Evolutionary conservation across 139 green algal species (phyloP).

Genomic region (Volvox africanus): DNA sequence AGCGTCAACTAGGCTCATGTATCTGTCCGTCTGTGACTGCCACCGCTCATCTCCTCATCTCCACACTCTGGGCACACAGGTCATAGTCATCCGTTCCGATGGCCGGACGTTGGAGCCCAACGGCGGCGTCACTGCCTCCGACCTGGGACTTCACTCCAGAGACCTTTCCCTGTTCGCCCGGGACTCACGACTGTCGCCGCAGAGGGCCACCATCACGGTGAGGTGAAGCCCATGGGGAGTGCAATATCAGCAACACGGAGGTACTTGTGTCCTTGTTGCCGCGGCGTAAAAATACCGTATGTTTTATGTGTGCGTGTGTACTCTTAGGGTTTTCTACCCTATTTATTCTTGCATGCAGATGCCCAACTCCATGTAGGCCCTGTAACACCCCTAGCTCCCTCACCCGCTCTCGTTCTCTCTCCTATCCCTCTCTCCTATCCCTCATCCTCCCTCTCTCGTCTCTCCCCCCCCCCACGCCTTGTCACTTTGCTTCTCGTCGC

Average conservation of each 20-base stretch:
- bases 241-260: too few species aligned
- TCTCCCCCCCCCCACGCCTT: background rate
- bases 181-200: slow-evolving; percentile 48
- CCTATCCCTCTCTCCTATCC: background rate
- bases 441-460: background rate
- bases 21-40: too few species aligned
- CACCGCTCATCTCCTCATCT: too few species aligned
- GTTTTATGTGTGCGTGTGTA: too few species aligned
- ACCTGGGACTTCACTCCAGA: slow-evolving; percentile 59
- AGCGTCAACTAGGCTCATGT: too few species aligned
- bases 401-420: background rate
- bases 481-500: background rate
- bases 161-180: slow-evolving; percentile 60
- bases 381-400: background rate
- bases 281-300: too few species aligned
- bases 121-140: slow-evolving; percentile 7
- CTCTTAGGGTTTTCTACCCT: too few species aligned
- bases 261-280: too few species aligned
- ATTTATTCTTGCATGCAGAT: too few species aligned
- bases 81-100: slow-evolving; percentile 24
- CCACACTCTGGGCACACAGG: too few species aligned
- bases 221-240: background rate
- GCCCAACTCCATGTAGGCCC: too few species aligned
- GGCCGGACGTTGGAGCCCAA: slow-evolving; percentile 34
- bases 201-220: slow-evolving; percentile 65